Percentiles rank a stretch among this genome's conserved stretches.
phyloP scores from a whole-genome alignment of 371 early-diverging fungal species.

The Mucor sp. region DNA sequence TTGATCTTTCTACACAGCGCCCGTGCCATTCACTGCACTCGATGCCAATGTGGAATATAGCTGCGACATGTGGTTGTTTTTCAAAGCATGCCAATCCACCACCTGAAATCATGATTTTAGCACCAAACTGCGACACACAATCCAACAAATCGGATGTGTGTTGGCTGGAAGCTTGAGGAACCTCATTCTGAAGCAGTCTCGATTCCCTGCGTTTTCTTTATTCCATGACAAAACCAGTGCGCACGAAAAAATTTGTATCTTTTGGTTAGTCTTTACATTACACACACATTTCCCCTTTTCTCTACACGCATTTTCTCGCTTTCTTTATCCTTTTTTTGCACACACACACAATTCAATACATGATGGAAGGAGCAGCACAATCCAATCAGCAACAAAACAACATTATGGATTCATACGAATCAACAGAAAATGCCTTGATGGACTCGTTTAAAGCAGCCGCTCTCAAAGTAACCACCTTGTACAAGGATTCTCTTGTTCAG shows the following conservation, averaged over 20 bases:
- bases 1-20: background rate
- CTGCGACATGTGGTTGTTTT: background rate
- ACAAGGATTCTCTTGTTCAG: conserved; percentile 70
- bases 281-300: background rate
- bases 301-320: background rate
- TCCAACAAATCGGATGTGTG: background rate
- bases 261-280: background rate
- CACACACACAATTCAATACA: background rate
- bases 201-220: background rate
- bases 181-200: background rate
- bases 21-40: background rate
- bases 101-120: background rate
- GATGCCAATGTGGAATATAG: background rate
- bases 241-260: background rate
- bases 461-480: conserved; percentile 68
- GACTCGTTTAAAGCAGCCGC: conserved; percentile 75
- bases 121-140: background rate
- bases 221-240: background rate
- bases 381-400: conserved; percentile 6
- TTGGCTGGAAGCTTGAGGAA: background rate
- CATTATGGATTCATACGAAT: conserved; percentile 47
- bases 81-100: no score
- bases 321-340: background rate
- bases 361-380: background rate
- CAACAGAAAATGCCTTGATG: conserved; percentile 57